phyloP scores from a whole-genome alignment of 352 stramenopile species.

The Phytophthora brassicae region DNA sequence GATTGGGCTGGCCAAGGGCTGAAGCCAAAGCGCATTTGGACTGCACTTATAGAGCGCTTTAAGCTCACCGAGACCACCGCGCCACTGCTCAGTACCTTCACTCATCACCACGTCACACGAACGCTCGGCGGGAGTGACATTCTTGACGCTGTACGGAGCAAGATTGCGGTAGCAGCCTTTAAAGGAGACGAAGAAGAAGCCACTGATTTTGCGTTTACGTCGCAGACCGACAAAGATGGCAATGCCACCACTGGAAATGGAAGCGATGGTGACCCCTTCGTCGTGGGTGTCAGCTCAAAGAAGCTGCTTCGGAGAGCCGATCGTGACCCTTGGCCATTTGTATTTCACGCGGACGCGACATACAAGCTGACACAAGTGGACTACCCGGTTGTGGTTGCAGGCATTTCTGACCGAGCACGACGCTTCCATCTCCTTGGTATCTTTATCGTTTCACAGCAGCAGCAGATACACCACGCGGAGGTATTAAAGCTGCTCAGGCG shows the following conservation, averaged over 20 bases:
- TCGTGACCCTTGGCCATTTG: constrained; percentile 3
- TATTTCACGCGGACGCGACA: constrained; percentile 32
- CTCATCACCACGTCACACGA: too few species aligned
- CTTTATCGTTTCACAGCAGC: constrained; percentile 24
- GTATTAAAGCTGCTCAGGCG: neutral
- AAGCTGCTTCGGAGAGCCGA: constrained; percentile 8
- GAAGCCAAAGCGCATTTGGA: constrained; percentile 19
- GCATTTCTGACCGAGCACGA: constrained; percentile 21
- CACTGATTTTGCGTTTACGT: too few species aligned
- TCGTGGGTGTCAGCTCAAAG: constrained; percentile 13
- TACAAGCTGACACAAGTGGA: constrained; percentile 28
- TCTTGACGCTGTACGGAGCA: too few species aligned
- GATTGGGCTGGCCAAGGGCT: constrained; percentile 9
- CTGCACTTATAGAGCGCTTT: constrained; percentile 1
- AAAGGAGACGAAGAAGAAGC: too few species aligned
- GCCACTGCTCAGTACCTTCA: neutral
- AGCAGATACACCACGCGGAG: constrained; percentile 6
- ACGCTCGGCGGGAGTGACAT: too few species aligned
- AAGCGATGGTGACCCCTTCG: constrained; percentile 11
- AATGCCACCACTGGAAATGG: constrained; percentile 13
- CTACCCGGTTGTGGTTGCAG: constrained; percentile 24
- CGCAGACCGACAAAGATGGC: too few species aligned
- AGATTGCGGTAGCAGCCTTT: too few species aligned
- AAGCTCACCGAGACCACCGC: neutral
- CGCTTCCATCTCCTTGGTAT: constrained; percentile 27